Evolutionary conservation across 371 early-diverging fungal species (phyloP).

Genomic region (Haplosporangium sp.): DNA sequence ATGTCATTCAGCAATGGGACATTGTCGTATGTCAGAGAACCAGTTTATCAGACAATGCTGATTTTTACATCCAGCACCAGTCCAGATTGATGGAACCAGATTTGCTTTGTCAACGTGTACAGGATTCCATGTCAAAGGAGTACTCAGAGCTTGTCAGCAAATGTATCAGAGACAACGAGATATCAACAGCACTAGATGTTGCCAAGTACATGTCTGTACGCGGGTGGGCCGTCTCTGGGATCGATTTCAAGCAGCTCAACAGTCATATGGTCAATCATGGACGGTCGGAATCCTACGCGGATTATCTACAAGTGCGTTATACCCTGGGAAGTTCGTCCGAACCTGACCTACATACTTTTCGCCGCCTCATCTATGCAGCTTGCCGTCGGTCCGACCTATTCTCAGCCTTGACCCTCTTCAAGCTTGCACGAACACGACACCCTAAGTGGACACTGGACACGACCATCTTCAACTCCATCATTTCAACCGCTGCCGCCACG

Average conservation of each 20-base stretch:
- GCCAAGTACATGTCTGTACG: slow-evolving; percentile 28
- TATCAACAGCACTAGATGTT: slow-evolving; percentile 15
- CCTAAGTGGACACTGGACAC: slow-evolving; percentile 24
- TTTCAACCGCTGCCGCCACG: slow-evolving; percentile 38
- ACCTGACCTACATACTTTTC: slow-evolving; percentile 45
- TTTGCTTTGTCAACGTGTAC: too few species aligned
- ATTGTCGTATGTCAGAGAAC: neutral
- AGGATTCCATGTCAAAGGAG: neutral
- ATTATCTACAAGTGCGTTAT: slow-evolving; percentile 37
- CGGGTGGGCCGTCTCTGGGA: slow-evolving; percentile 14
- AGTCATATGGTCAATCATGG: slow-evolving; percentile 37
- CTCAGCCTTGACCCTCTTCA: slow-evolving; percentile 32
- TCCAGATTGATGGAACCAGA: neutral
- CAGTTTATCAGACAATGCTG: neutral
- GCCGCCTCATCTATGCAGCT: slow-evolving; percentile 48
- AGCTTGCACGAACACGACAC: slow-evolving; percentile 16
- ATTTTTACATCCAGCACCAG: neutral
- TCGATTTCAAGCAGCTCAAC: slow-evolving; percentile 35
- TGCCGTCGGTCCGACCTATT: slow-evolving; percentile 48
- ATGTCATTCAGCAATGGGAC: slow-evolving; percentile 24
- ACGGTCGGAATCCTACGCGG: slow-evolving; percentile 10
- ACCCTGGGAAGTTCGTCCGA: slow-evolving; percentile 11
- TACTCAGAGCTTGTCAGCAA: slow-evolving; percentile 15
- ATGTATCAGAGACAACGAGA: slow-evolving; percentile 19
- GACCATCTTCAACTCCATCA: slow-evolving; percentile 42